Evolutionary conservation across 2,329 filamentous ascomycete species (phyloP), one percentile per base, ranked within the genome.

Genomic region (Fonsecaea monophora): DNA sequence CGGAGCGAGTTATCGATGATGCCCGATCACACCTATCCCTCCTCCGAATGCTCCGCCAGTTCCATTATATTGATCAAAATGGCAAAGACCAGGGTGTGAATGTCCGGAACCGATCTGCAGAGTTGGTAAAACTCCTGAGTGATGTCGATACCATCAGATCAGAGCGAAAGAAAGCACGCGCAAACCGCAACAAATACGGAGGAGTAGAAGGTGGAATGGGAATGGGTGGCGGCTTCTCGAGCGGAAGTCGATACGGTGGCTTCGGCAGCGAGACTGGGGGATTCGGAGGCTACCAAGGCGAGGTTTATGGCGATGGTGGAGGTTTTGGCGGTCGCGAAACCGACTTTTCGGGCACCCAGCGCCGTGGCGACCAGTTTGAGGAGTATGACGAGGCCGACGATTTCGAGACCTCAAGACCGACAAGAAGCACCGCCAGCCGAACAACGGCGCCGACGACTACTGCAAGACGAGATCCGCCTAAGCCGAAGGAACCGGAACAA

Each of bases 81-180:
- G 95, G 95, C 78, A 99, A 99, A 80, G 95, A 99, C 77, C 95
- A 99, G 80, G 95, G 95, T 68, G 88, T 99, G 79, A 99, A 99
- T 76, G 95, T 99, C 67, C 90, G 95, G 72, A 98, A 98, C 81
- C 88, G 95, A 71, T 93, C 95, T 72, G 97, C 97, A 81, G 95
- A 99, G 81, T 84, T 99, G 59, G 91, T 92, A 12, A 96, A 99
- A 70, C 87, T 99, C n/a, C 84, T 99, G 57, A 85, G 92, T 74
- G 95, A 99, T 68, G 82, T 84, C 21, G 82, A 84, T 57, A 73
- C 77, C 63, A 84, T 84, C 64, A 82, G 87, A 63, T 66, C 83
- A 15, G 87, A 90, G 77, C 80, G 87, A 60, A 99, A 99, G 84
- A 99, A 99, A 83, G 92, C 95, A 48, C 87, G 93, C 68, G 80